Evolutionary conservation across 2,329 filamentous ascomycete genomes (phyloP), one percentile per base, ranked within the genome.

Genomic region (Teratosphaeria destructans): DNA sequence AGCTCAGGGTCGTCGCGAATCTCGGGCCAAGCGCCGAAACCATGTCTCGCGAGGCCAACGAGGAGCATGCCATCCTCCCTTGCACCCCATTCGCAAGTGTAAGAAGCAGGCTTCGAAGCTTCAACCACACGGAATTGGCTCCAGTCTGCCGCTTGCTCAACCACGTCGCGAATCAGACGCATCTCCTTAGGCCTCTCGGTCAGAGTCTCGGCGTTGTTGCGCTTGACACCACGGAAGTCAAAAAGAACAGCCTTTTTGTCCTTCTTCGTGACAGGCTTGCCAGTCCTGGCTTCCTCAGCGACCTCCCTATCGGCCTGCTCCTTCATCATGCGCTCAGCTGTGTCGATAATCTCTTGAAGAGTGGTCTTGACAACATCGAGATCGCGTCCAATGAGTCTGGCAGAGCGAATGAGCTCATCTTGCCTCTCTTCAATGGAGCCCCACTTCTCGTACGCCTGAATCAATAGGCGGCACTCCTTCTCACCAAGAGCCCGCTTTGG

Each of bases 1-100:
- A 99, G 83, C 35, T 96, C 91, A 1, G 84, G 77, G 70, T 99
- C 94, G 67, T 99, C 94, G 6, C 94, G 87, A 68, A 99, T 97
- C 66, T 92, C 88, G 1, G 87, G 83, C 94, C 94, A 99, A 2
- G 93, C 92, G 59, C 95, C 95, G 70, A 96, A 97, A 2, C 94
- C 94, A 71, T 99, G 93, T 59, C 88, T 85, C 66, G 91, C 86
- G 64, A 99, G 96, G 61, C 94, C 94, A 49, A 97, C 84, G 59
- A 95, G 88, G 55, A 99, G 85, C 94, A 99, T 99, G 57, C 90
- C 94, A 72, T 99, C 94, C 74, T 99, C 94, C 62, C 88, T 87
- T 1, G 90, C 85, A 57, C 92, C 91, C 94, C 94, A 99, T 29
- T 89, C 80, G 70, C 91, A 96, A 53, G 86, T 89, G 75, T 97